Base-by-base conservation (phyloP, 805 yeast genomes). In the Nakazawaea molendinolei region DNA sequence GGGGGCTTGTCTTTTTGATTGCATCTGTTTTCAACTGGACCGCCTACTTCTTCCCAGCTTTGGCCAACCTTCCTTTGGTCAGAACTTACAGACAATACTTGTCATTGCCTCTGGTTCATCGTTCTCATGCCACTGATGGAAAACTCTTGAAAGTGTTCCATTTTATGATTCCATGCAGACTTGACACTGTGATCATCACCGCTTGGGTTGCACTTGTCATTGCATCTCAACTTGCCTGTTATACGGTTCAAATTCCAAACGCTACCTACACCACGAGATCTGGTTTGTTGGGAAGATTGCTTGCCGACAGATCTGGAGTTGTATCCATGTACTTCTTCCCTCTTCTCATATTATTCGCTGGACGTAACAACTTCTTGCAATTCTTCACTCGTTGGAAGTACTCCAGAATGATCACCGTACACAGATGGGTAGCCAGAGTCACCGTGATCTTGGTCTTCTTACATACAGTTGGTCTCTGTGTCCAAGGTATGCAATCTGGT, bases 331-430 rank as follows among this genome's bases (percentile, higher is more conserved):
- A 67, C 56, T 56, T 61, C 42, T 31, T 67, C 30, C 85, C 86
- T 3, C 50, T 75, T 27, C 44, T 77, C 32, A 60, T 74, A 20
- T 53, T 76, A 33, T 75, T 78, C 49, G 77, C 83, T 2, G 74
- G 81, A 28, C 58, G 84, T 46, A 79, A 79, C 53, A 79, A 78
- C 48, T 52, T 79, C 34, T 52, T 78, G 38, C 74, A 69, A 40
- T 71, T 74, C 72, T 15, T 72, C n/a, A 73, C 85, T 1, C 71
- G 79, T 22, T 73, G 81, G 79, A 60, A 62, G 9, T 67, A 57
- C 41, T 57, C 77, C 0, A 64, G 79, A 16, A 78, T 74, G 49
- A 61, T 76, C 31, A 58, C 71, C 20, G 71, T 68, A 46, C 86
- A 78, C 50, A 65, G 79, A 34, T 77, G 80, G 58, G 44, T 75